Evolutionary conservation across 2,329 filamentous ascomycete species (phyloP).

Genomic region (Colletotrichum magnum): DNA sequence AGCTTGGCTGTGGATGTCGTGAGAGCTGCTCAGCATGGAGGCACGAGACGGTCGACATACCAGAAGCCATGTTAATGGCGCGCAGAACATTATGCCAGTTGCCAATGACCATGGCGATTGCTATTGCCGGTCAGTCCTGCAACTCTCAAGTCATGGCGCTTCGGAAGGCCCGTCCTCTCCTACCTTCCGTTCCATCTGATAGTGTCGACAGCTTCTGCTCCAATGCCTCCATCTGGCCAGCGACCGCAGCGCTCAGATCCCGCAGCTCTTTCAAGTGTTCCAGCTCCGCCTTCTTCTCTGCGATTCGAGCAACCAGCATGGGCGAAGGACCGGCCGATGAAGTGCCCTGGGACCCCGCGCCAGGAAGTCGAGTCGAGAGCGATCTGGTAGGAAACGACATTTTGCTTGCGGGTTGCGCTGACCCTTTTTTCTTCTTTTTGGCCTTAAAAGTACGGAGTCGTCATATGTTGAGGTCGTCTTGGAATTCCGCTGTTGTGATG

Average conservation of each 20-base stretch:
- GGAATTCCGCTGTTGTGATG: constrained; percentile 4
- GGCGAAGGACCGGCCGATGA: constrained; percentile 74
- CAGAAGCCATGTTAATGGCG: constrained; percentile 88
- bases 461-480: neutral
- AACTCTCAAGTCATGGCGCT: neutral
- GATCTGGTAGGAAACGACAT: constrained; percentile 72
- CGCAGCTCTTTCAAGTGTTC: constrained; percentile 83
- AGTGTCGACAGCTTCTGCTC: constrained; percentile 84
- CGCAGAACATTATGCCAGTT: constrained; percentile 92
- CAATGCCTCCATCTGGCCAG: constrained; percentile 85
- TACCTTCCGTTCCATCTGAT: constrained; percentile 86
- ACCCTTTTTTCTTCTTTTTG: neutral
- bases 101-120: constrained; percentile 85
- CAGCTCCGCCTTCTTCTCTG: constrained; percentile 88
- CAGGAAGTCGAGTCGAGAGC: constrained; percentile 77
- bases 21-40: constrained; percentile 2
- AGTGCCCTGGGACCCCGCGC: constrained; percentile 65
- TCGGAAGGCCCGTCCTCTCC: neutral
- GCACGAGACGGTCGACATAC: constrained; percentile 62
- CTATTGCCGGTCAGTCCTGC: constrained; percentile 56
- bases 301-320: constrained; percentile 80
- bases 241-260: constrained; percentile 83
- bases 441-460: neutral
- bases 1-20: constrained; percentile 71
- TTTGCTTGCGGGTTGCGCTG: constrained; percentile 8